Evolutionary conservation across 176 grass and related monocot genomes (phyloP), one percentile per base, ranked within the genome.

Genomic region (Eremochloa ophiuroides): DNA sequence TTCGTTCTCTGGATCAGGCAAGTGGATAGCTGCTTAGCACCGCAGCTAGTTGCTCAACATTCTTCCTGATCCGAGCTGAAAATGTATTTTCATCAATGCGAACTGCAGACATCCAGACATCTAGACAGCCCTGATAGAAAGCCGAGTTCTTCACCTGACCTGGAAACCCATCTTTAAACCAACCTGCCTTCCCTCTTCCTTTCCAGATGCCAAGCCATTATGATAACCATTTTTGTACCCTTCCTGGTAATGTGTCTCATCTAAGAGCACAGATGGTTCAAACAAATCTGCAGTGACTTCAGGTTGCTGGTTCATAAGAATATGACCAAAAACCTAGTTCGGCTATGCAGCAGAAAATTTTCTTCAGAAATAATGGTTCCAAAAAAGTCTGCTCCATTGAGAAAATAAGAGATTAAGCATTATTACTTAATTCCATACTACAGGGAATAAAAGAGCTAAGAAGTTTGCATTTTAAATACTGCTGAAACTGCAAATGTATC

Each of bases 151-250:
- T 97, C 94, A 12, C 91, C 94, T n/a, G 15, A 85, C 70, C 39
- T 88, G 89, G 38, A 94, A 97, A 18, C 88, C 88, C 55, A 77
- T 86, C 77, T 91, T 91, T 70, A 97, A 79, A 27, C 94, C 94
- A 23, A 91, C 87, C 46, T 90, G 84, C 73, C 83, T 88, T 17
- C 51, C 91, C 34, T 97, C 91, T 64, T 90, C 91, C 82, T 91
- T 90, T 61, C 91, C 91, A 58, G 85, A 79, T 22, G 68, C 55
- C 66, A 91, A 76, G 37, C 89, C 91, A 38, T 91, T 91, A 40
- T 79, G 69, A 68, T 94, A 93, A 28, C 94, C 91, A 60, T 89
- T 90, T 82, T 71, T 81, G 59, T 84, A 91, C 20, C 94, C 91
- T 16, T 86, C 88, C 34, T 89, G 78, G 40, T 87, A 93, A 60